A percentile compares a stretch with the other conserved stretches of the same genome.
Conservation (phyloP, 202 grass and related monocot species). For the Zizania palustris region DNA sequence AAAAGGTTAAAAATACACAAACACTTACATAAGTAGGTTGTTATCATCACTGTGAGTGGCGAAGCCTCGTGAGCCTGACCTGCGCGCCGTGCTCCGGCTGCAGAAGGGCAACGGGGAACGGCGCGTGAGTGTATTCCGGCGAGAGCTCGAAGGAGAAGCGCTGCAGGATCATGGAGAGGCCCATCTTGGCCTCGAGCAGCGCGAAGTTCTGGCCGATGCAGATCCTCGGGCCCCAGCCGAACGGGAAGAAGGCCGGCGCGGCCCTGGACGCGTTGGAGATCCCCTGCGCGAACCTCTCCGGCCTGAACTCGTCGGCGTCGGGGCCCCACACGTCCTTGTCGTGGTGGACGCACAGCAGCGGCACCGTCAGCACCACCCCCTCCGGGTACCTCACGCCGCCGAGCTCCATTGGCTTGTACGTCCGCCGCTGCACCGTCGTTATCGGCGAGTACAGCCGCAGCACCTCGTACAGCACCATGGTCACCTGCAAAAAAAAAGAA, state of each 20-base stretch:
- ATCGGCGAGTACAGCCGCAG: conserved; percentile 59
- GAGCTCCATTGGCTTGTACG: conserved; percentile 44
- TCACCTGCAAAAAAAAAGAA: conserved; percentile 36
- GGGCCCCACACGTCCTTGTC: conserved; percentile 52
- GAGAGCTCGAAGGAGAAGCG: conserved; percentile 55
- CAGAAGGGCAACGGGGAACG: conserved; percentile 47
- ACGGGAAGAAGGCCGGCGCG: conserved; percentile 57
- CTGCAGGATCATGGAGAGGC: conserved; percentile 50
- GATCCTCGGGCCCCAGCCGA: conserved; percentile 54
- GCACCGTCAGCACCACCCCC: conserved; percentile 36
- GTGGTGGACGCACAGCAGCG: conserved; percentile 52
- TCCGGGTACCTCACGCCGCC: conserved; percentile 52
- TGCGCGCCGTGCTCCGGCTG: conserved; percentile 61
- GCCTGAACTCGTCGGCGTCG: conserved; percentile 56
- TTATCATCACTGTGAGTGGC: no score
- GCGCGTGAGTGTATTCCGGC: conserved; percentile 63
- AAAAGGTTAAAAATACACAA: no score
- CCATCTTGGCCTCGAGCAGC: conserved; percentile 54
- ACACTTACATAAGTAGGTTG: no score
- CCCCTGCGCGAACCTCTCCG: conserved; percentile 57
- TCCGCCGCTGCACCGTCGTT: conserved; percentile 7
- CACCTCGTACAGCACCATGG: conserved; percentile 68
- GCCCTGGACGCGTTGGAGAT: conserved; percentile 54
- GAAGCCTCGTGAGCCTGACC: no score
- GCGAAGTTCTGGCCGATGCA: conserved; percentile 83